Percentiles rank a stretch among this genome's conserved stretches.
phyloP scores from a whole-genome alignment of 2,329 filamentous ascomycete species.

The Helminthosporium solani region DNA sequence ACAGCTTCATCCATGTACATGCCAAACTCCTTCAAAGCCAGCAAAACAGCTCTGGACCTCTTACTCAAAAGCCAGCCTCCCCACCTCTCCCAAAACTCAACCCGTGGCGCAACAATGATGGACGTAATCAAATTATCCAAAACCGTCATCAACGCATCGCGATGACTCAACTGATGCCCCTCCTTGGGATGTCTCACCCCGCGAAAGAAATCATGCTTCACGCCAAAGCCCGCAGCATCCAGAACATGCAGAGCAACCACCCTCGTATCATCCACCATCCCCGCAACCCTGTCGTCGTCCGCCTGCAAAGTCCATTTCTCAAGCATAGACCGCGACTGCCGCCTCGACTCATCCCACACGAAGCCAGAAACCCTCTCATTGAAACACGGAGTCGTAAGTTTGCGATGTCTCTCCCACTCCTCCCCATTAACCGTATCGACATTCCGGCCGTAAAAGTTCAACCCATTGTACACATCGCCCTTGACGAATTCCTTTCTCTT shows the following conservation, averaged over 20 bases:
- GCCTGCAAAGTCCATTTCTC: conserved; percentile 22
- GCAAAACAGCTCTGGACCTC: conserved; percentile 16
- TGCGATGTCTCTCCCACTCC: conserved; percentile 49
- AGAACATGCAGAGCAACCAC: conserved; percentile 43
- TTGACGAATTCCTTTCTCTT: conserved; percentile 25
- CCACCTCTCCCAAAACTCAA: conserved; percentile 9
- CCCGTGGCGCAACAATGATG: conserved; percentile 2
- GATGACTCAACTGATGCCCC: conserved; percentile 16
- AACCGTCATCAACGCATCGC: conserved; percentile 26
- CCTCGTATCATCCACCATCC: conserved; percentile 34
- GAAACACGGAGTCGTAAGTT: conserved; percentile 46
- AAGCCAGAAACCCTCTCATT: conserved; percentile 46
- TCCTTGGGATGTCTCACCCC: conserved; percentile 11
- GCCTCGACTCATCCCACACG: conserved; percentile 59
- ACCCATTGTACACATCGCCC: conserved; percentile 8
- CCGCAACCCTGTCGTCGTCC: conserved; percentile 19
- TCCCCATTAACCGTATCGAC: conserved; percentile 27
- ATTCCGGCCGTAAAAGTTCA: conserved; percentile 22
- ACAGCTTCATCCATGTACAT: conserved; percentile 25
- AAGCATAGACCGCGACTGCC: conserved; percentile 51
- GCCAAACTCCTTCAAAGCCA: conserved; percentile 17
- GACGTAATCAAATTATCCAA: conserved; percentile 27
- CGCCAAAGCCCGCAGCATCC: conserved; percentile 41
- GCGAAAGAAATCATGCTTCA: conserved; percentile 19
- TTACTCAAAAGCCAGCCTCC: conserved; percentile 13